Base-by-base conservation (phyloP, 139 green algal species). In the Deuterostichococcus epilithicus region DNA sequence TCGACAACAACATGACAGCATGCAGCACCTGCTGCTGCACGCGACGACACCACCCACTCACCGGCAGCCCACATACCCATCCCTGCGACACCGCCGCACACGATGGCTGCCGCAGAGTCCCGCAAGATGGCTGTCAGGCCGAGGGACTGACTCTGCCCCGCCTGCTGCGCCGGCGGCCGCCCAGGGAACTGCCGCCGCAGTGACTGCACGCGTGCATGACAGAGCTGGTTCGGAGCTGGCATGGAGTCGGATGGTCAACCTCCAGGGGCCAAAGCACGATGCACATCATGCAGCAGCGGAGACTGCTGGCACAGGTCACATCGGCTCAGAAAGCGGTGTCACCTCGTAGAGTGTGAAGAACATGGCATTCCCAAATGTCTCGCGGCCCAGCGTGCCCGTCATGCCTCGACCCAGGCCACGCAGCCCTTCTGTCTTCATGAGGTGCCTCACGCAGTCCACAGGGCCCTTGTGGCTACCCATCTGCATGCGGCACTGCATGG, bases 361-460 rank as follows among this genome's bases (percentile, higher is more conserved):
- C 0, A 94, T 37, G 5, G 90, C 86, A 36, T 96, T 96, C n/a
- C 91, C 90, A 0, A 88, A 88, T 15, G 92, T 78, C 71, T 96
- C 92, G 1, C 92, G 47, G 0, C 72, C 78, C 38, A 95, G 73
- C 2, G 92, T 96, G 30, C 85, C 85, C 2, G 73, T 70, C 20
- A 96, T 76, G 20, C 92, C 92, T 0, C 92, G 83, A 1, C 65
- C 78, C 39, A 96, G 68, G 2, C 90, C 90, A 20, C 78, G 36
- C 33, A 79, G 33, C 2, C 89, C 91, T 69, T 96, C 88, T 0
- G 33, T 76, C 44, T 32, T 30, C 13, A 92, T n/a, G 0, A 84
- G 70, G 59, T 86, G 71, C 26, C 65, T 68, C 20, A 92, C 33
- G 81, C 90, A 94, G 1, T 86, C 67, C 6, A 87, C 1, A 0